Conservation (phyloP, 352 stramenopile species). For the Pythium insidiosum region DNA sequence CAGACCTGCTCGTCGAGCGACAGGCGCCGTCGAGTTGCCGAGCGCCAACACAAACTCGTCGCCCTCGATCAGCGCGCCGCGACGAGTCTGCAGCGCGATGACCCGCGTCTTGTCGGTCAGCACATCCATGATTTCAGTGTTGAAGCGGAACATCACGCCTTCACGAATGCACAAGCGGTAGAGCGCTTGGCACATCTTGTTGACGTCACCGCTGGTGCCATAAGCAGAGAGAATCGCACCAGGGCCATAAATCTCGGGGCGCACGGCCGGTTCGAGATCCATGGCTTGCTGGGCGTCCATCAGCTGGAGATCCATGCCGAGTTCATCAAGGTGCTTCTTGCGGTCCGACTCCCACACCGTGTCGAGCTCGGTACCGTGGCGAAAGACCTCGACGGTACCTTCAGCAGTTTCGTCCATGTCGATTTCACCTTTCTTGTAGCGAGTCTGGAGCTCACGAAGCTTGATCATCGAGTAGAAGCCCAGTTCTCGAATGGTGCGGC, state of each 20-base stretch:
- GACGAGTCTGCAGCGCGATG: constrained; percentile 72
- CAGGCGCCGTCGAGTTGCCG: constrained; percentile 61
- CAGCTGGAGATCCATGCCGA: constrained; percentile 73
- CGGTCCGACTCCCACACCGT: constrained; percentile 70
- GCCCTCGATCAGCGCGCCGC: constrained; percentile 78
- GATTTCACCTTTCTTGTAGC: constrained; percentile 69
- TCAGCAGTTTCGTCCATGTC: constrained; percentile 85
- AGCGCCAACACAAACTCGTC: constrained; percentile 83
- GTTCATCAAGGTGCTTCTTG: constrained; percentile 54
- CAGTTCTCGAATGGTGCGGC: constrained; percentile 72
- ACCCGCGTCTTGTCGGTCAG: constrained; percentile 67
- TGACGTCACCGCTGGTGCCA: constrained; percentile 79
- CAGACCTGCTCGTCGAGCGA: constrained; percentile 59
- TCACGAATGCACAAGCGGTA: constrained; percentile 72
- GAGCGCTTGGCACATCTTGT: constrained; percentile 84
- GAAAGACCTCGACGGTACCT: constrained; percentile 79
- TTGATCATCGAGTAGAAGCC: constrained; percentile 87
- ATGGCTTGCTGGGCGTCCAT: constrained; percentile 42
- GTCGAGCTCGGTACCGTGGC: constrained; percentile 38
- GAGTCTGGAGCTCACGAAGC: constrained; percentile 63
- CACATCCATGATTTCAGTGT: constrained; percentile 75
- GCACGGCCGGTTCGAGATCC: constrained; percentile 61
- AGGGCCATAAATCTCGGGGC: constrained; percentile 41
- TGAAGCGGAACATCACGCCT: constrained; percentile 86
- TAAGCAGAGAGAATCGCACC: constrained; percentile 75